These are phyloP conservation scores for Salvia splendens DNA, from an alignment of 257 asterid genomes.

Conservation along the genomic window DNA sequence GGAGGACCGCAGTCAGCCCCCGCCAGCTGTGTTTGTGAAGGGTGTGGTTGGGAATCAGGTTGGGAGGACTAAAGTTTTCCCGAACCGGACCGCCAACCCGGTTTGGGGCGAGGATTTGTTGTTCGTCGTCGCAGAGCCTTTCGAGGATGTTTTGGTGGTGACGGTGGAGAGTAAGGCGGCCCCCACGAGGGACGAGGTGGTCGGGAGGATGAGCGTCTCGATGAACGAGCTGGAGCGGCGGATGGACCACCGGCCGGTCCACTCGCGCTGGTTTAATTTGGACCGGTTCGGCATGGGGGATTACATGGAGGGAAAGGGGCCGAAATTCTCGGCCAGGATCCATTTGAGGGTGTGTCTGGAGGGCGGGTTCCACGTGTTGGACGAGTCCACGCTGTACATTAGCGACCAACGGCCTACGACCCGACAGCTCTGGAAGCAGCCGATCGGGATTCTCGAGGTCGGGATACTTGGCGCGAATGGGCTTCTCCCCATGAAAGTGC, in stretches of 20 bases:
- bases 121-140: slow-evolving; percentile 80
- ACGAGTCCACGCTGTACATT: slow-evolving; percentile 70
- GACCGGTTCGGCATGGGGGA: slow-evolving; percentile 58
- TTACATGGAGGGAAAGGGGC: slow-evolving; percentile 51
- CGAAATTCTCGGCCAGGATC: slow-evolving; percentile 61
- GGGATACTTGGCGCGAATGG: slow-evolving; percentile 71
- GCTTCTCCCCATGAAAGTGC: slow-evolving; percentile 51
- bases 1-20: slow-evolving; percentile 57
- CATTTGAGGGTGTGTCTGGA: slow-evolving; percentile 67
- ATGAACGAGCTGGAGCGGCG: slow-evolving; percentile 56
- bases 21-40: slow-evolving; percentile 63
- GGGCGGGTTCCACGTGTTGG: slow-evolving; percentile 75
- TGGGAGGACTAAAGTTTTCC: slow-evolving; percentile 53
- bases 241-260: slow-evolving; percentile 61
- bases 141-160: slow-evolving; percentile 62
- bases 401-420: slow-evolving; percentile 81
- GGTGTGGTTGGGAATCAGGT: slow-evolving; percentile 73
- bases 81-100: slow-evolving; percentile 53
- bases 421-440: slow-evolving; percentile 68
- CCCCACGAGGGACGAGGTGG: slow-evolving; percentile 54
- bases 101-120: slow-evolving; percentile 76
- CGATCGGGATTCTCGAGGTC: slow-evolving; percentile 69
- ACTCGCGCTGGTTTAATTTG: slow-evolving; percentile 69
- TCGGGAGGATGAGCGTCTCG: slow-evolving; percentile 58
- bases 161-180: slow-evolving; percentile 50